Conservation (phyloP, 2,329 filamentous ascomycete species). For the Orbilia blumenaviensis region DNA sequence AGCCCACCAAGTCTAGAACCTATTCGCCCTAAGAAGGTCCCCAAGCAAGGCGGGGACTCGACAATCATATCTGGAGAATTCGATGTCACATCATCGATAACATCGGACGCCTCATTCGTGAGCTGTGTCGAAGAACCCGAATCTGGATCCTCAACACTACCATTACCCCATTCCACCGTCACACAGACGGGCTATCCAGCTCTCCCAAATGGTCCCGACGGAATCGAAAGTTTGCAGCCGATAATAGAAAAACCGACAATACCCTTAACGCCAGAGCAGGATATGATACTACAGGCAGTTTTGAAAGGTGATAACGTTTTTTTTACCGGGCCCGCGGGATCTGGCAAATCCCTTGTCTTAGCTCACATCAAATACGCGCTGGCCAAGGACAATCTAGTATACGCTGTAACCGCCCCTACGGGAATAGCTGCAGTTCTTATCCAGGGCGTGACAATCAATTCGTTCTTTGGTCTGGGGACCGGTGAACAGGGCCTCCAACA, state of each 20-base stretch:
- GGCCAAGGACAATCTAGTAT: slow-evolving; percentile 55
- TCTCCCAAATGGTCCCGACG: neutral
- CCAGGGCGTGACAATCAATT: slow-evolving; percentile 68
- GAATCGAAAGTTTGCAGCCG: neutral
- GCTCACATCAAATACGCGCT: slow-evolving; percentile 41
- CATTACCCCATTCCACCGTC: neutral
- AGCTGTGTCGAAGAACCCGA: neutral
- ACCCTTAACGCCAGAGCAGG: slow-evolving; percentile 65
- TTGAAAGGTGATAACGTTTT: slow-evolving; percentile 68
- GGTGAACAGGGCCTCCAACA: slow-evolving; percentile 59
- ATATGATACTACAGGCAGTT: slow-evolving; percentile 66
- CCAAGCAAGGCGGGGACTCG: neutral
- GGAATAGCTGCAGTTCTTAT: slow-evolving; percentile 70
- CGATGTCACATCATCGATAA: neutral
- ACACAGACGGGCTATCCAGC: neutral
- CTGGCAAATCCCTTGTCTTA: slow-evolving; percentile 66
- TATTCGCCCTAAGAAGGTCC: slow-evolving; percentile 17
- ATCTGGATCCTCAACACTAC: neutral
- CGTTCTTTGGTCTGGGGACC: slow-evolving; percentile 68
- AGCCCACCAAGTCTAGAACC: neutral
- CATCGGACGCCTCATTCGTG: slow-evolving; percentile 7
- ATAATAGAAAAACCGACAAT: slow-evolving; percentile 8
- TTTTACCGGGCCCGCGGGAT: slow-evolving; percentile 72
- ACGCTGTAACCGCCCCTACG: slow-evolving; percentile 69
- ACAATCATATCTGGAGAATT: neutral